phyloP scores from a whole-genome alignment of 2,329 filamentous ascomycete genomes.

The Falciphora oryzae region DNA sequence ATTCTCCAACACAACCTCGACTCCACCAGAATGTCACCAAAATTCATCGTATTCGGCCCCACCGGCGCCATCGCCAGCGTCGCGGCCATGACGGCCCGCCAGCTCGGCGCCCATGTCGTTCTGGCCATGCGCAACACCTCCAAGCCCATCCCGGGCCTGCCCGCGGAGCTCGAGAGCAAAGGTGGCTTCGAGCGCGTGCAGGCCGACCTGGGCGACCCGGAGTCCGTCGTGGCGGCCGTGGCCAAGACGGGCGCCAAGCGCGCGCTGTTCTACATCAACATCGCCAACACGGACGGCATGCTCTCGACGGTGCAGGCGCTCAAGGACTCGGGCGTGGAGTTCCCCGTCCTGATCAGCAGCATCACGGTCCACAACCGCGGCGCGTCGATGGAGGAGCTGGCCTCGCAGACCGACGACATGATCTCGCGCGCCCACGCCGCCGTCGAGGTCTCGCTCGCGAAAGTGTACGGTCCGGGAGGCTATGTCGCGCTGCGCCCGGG shows the following conservation, averaged over 20 bases:
- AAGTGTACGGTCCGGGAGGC: slow-evolving; percentile 30
- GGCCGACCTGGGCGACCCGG: slow-evolving; percentile 37
- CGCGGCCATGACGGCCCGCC: slow-evolving; percentile 31
- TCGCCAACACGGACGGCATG: slow-evolving; percentile 32
- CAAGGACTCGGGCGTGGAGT: slow-evolving; percentile 37
- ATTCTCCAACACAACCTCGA: not conserved
- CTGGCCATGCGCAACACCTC: slow-evolving; percentile 41
- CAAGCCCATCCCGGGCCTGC: slow-evolving; percentile 32
- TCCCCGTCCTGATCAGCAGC: slow-evolving; percentile 38
- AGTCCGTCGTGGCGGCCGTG: slow-evolving; percentile 34
- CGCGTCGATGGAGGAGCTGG: not conserved
- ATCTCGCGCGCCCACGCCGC: slow-evolving; percentile 37
- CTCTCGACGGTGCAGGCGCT: slow-evolving; percentile 33
- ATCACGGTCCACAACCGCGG: slow-evolving; percentile 21
- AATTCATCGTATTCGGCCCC: slow-evolving; percentile 42
- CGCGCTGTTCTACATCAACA: slow-evolving; percentile 42
- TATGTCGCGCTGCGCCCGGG: slow-evolving; percentile 37
- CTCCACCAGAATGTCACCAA: slow-evolving; percentile 3
- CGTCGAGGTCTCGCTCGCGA: slow-evolving; percentile 36
- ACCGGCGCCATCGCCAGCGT: slow-evolving; percentile 39
- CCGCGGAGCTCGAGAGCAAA: slow-evolving; percentile 10
- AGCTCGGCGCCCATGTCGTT: slow-evolving; percentile 35
- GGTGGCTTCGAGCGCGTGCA: slow-evolving; percentile 17
- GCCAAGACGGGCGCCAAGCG: slow-evolving; percentile 33
- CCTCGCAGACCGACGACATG: slow-evolving; percentile 21